A percentile compares a stretch with the other conserved stretches of the same genome.
Conservation (phyloP, 306 rosid genomes). For the Ziziphus jujuba region DNA sequence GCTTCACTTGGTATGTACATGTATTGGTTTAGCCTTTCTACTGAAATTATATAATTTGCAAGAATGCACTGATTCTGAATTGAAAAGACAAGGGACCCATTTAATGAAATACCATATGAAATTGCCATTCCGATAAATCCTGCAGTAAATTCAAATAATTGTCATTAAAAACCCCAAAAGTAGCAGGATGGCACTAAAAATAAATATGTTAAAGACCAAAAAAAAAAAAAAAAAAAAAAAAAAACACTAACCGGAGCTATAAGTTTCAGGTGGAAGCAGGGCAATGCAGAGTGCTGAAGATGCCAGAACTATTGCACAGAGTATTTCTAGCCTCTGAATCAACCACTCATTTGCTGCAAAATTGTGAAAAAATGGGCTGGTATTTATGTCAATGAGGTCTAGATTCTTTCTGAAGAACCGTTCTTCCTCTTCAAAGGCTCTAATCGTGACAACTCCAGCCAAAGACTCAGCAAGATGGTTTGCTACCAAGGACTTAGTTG, state of each 20-base stretch:
- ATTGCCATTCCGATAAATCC: constrained; percentile 83
- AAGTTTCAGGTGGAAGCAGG: constrained; percentile 19
- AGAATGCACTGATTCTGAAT: constrained; percentile 64
- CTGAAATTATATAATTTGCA: constrained; percentile 75
- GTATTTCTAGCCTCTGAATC: constrained; percentile 25
- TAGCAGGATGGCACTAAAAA: too few relatives aligned
- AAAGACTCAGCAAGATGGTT: constrained; percentile 28
- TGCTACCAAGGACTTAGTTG: constrained; percentile 25
- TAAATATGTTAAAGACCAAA: too few relatives aligned
- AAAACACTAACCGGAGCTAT: constrained; percentile 25
- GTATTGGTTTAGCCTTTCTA: constrained; percentile 75
- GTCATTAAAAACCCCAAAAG: not conserved
- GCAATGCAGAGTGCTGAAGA: constrained; percentile 28
- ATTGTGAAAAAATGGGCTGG: constrained; percentile 24
- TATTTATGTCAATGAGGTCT: constrained; percentile 24
- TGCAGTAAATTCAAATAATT: constrained; percentile 23
- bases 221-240: too few relatives aligned
- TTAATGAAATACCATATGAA: constrained; percentile 81
- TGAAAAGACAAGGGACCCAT: constrained; percentile 45
- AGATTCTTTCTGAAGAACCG: constrained; percentile 19
- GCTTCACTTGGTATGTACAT: constrained; percentile 82
- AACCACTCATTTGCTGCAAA: constrained; percentile 33
- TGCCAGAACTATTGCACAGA: constrained; percentile 24
- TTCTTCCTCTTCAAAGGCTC: constrained; percentile 35
- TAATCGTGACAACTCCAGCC: constrained; percentile 25